phyloP scores from a whole-genome alignment of 345 rosid species.

The Gossypium sturtianum region DNA sequence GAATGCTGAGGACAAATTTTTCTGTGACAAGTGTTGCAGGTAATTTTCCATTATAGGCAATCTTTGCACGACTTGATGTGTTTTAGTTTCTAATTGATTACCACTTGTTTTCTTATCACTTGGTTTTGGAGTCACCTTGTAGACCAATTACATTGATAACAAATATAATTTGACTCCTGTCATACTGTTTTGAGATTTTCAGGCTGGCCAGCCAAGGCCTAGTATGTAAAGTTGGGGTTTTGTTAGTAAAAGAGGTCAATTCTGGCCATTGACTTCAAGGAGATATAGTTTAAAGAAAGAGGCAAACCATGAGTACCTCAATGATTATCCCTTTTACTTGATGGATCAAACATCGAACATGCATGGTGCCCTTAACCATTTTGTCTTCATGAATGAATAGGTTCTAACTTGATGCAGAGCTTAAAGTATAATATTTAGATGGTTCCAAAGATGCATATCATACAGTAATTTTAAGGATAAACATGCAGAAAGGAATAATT shows the following conservation, averaged over 20 bases:
- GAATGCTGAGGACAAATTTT: slow-evolving; percentile 97
- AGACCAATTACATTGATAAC: neutral
- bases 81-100: neutral
- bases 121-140: neutral
- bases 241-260: neutral
- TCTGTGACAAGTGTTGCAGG: slow-evolving; percentile 99
- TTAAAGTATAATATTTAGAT: neutral
- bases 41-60: slow-evolving; percentile 17
- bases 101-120: neutral
- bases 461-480: neutral
- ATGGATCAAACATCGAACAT: neutral
- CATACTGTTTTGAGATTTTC: neutral
- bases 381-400: neutral
- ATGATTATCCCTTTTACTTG: neutral
- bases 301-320: neutral
- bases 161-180: neutral
- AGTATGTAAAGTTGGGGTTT: neutral
- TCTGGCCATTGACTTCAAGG: neutral
- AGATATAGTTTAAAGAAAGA: neutral
- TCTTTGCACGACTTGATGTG: slow-evolving; percentile 1
- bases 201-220: neutral
- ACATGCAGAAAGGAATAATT: neutral
- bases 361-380: neutral
- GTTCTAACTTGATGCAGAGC: neutral
- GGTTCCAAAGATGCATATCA: neutral